Conservation (phyloP, 108 stramenopile genomes). For the Conticribra guillardii region DNA sequence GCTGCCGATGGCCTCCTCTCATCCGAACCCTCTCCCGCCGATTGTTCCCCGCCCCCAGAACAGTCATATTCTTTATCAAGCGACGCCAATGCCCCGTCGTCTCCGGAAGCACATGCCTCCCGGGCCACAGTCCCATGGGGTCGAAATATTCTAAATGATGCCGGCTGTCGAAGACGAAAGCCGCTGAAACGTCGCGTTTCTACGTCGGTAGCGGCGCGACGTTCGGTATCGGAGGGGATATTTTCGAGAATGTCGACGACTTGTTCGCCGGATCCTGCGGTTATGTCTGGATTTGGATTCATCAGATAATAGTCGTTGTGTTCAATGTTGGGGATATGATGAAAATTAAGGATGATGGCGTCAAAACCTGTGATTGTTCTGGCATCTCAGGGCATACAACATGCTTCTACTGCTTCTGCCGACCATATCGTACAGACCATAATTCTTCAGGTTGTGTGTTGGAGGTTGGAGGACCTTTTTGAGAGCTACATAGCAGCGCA, state of each 20-base stretch:
- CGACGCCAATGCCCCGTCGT: too few relatives aligned
- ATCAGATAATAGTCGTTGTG: too few relatives aligned
- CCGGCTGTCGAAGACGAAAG: constrained; percentile 24
- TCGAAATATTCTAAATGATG: constrained; percentile 35
- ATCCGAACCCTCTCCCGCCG: constrained; percentile 26
- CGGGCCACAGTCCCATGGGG: neutral
- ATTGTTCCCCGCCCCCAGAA: neutral
- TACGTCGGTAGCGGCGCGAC: constrained; percentile 18
- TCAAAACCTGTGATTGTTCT: too few relatives aligned
- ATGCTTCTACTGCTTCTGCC: too few relatives aligned
- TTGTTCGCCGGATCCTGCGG: constrained; percentile 36
- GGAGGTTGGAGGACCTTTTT: too few relatives aligned
- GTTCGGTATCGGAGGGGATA: constrained; percentile 43
- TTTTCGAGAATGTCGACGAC: constrained; percentile 44
- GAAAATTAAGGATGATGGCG: too few relatives aligned
- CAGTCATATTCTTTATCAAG: neutral
- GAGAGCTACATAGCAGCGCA: too few relatives aligned
- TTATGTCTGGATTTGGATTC: constrained; percentile 33
- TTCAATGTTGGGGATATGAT: too few relatives aligned
- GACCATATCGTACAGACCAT: too few relatives aligned
- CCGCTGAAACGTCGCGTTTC: constrained; percentile 6
- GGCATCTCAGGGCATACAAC: too few relatives aligned
- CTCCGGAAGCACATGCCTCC: neutral
- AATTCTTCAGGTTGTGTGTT: too few relatives aligned
- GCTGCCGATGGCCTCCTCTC: constrained; percentile 18